Evolutionary conservation across 306 rosid species (phyloP), one percentile per base, ranked within the genome.

Genomic region (Oxytropis ochrocephala): DNA sequence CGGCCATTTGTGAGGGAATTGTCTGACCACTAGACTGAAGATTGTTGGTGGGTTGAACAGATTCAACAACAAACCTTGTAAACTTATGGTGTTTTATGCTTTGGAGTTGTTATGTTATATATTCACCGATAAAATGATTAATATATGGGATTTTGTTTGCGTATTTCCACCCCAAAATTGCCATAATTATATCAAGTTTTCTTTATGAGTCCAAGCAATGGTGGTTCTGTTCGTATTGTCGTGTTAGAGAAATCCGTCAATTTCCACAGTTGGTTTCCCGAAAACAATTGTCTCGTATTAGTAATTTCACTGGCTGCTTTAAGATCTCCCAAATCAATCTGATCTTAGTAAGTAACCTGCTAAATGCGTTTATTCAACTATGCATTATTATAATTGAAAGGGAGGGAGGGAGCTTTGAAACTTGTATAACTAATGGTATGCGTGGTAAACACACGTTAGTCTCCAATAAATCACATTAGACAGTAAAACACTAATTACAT

Each of bases 11-110:
- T n/a, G n/a, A n/a, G n/a, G n/a, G n/a, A n/a, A n/a, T n/a, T n/a
- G n/a, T n/a, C n/a, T n/a, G 68, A 24, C 64, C 43, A 49, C 63
- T 62, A 12, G 72, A 49, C 55, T 75, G 35, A n/a, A 27, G 79
- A 71, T 72, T 61, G 82, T 75, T 73, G 52, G 21, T 74, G 73
- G 67, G 73, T 65, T 61, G 56, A 69, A 61, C 74, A 38, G 62
- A 27, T 46, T 72, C 49, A 46, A 41, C 49, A 17, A 69, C 49
- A 68, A 68, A 80, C 76, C 66, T 65, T 73, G 75, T 75, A 76
- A 76, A 72, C 68, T 68, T 18, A 11, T 64, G 71, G 47, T 68
- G 82, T 59, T 76, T 73, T 72, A 51, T 78, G 64, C 41, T 47
- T 52, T 74, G 47, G 62, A 68, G 67, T 57, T 44, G 21, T 11